Evolutionary conservation across 805 yeast species (phyloP), one percentile per base, ranked within the genome.

Genomic region (Barnettozyma wickerhamii): DNA sequence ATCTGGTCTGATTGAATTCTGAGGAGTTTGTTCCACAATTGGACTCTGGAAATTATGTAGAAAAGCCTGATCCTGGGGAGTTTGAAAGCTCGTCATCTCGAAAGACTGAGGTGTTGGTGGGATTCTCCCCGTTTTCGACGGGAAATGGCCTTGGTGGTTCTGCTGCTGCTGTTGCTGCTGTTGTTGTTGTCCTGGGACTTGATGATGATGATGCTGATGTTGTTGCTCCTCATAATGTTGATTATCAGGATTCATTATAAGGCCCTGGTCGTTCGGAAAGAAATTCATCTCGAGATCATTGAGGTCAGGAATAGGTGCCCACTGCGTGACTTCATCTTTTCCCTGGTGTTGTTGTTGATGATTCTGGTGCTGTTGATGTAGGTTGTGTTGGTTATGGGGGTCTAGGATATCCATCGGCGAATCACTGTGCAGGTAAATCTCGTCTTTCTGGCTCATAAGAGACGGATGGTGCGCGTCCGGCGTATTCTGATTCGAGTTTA

Each of bases 1-100:
- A 45, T 77, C 81, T 1, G 82, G 79, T 33, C 78, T 62, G 2
- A 76, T 68, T 10, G 56, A 49, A 10, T 40, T 45, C 3, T 41
- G 40, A 6, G 38, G 9, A 12, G 33, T 43, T 6, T 30, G 35
- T 15, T 51, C 47, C 14, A 48, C 19, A 4, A 38, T 35, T 14
- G 55, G 55, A 10, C 55, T 51, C 30, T 49, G 40, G 23, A 47
- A 52, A 21, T 31, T 44, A 23, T 42, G 44, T 30, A 43, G 27
- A 19, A 44, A 48, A 1, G 43, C 21, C 4, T 52, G 32, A n/a
- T 26, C 32, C 5, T 41, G 9, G 4, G 46, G 15, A 13, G 41
- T 41, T 10, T 31, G 28, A 31, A 37, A 46, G 6, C 29, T 30
- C 13, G 42, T 33, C 3, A 50, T 37, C 26, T 55, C 56, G 40